phyloP scores from a whole-genome alignment of 441 rosid genomes.

The Jatropha multifida region DNA sequence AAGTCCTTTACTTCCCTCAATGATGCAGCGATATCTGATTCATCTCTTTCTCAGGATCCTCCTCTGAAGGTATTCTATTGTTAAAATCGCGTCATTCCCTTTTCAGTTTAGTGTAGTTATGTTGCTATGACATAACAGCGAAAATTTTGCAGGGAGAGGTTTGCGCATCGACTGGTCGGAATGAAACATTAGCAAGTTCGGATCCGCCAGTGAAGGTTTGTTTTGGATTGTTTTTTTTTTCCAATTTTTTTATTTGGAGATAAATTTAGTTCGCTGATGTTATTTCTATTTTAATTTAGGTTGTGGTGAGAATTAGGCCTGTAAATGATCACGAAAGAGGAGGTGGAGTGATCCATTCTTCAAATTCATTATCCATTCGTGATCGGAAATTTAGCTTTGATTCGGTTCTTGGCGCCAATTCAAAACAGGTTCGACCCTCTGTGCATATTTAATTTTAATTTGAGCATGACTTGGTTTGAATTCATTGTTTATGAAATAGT shows the following conservation, averaged over 20 bases:
- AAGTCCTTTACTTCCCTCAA: constrained; percentile 26
- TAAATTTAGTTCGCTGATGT: constrained; percentile 8
- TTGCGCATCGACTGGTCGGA: constrained; percentile 28
- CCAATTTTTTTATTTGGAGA: neutral
- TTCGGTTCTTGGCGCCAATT: constrained; percentile 69
- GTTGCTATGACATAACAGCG: neutral
- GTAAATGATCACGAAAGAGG: constrained; percentile 40
- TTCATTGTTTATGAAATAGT: neutral
- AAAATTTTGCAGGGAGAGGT: constrained; percentile 31
- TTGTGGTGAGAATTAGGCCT: constrained; percentile 81
- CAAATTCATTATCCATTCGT: constrained; percentile 55
- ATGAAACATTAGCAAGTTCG: constrained; percentile 28
- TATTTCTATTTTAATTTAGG: constrained; percentile 38
- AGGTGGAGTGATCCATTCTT: constrained; percentile 44
- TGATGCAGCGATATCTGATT: constrained; percentile 23
- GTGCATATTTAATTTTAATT: neutral
- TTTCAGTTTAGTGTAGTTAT: neutral
- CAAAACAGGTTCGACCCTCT: constrained; percentile 57
- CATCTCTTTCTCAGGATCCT: constrained; percentile 30
- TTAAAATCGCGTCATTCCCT: too few relatives aligned
- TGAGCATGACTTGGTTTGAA: neutral
- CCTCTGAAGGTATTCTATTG: constrained; percentile 27
- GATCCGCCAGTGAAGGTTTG: constrained; percentile 79
- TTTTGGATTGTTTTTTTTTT: neutral
- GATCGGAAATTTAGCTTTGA: constrained; percentile 73